phyloP scores from a whole-genome alignment of 768 basidiomycete species.

The Kwoniella sp. region DNA sequence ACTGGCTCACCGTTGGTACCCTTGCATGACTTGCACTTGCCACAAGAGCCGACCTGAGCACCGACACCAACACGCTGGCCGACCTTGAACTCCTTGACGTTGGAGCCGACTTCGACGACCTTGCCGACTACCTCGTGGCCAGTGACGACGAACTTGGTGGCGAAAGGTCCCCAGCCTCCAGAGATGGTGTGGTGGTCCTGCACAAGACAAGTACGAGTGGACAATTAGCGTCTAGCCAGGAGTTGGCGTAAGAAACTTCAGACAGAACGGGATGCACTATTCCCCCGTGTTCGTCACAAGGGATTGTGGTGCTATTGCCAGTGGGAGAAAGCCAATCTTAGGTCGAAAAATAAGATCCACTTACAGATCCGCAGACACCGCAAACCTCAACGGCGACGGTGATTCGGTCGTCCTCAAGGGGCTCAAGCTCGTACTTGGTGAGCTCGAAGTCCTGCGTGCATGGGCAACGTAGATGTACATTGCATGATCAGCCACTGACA shows the following conservation, averaged over 20 bases:
- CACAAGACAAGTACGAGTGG: background rate
- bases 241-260: too few species aligned
- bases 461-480: background rate
- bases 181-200: constrained; percentile 56
- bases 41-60: constrained; percentile 63
- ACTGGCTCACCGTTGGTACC: constrained; percentile 59
- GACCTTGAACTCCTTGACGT: constrained; percentile 55
- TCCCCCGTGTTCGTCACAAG: background rate
- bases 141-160: constrained; percentile 49
- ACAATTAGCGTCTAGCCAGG: background rate
- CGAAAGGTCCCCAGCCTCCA: constrained; percentile 54
- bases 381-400: constrained; percentile 53
- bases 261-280: background rate
- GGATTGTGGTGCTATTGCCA: too few species aligned
- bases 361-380: constrained; percentile 50
- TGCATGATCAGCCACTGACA: too few species aligned
- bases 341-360: constrained; percentile 16
- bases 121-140: constrained; percentile 55
- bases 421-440: constrained; percentile 53
- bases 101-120: constrained; percentile 51
- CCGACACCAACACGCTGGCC: constrained; percentile 66
- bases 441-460: constrained; percentile 53
- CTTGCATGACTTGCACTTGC: constrained; percentile 61
- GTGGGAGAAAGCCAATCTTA: too few species aligned
- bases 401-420: constrained; percentile 46